Conservation (phyloP, 2,329 filamentous ascomycete species). For the Lasiodiplodia sp. region DNA sequence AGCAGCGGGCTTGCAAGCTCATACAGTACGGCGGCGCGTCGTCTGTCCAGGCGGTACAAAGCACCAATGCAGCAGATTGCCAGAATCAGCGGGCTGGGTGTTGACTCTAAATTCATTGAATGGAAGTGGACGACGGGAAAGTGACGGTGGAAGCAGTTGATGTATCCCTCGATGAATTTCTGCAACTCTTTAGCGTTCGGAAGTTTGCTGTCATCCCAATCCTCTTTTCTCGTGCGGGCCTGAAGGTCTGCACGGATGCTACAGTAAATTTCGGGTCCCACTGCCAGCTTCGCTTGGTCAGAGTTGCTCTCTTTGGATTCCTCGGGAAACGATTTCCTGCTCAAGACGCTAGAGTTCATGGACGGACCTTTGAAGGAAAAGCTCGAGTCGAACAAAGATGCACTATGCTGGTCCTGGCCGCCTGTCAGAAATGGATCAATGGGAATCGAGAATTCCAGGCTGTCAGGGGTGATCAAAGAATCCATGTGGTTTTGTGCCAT, state of each 20-base stretch:
- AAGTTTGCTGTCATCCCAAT: conserved; percentile 31
- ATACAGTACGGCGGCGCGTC: conserved; percentile 38
- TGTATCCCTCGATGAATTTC: conserved; percentile 41
- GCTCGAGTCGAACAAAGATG: background rate
- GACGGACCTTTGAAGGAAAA: background rate
- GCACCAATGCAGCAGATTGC: conserved; percentile 49
- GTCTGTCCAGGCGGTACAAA: conserved; percentile 43
- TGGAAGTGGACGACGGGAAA: conserved; percentile 45
- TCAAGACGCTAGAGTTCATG: background rate
- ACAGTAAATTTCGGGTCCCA: conserved; percentile 24
- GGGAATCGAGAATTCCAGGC: conserved; percentile 19
- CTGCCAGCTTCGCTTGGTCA: conserved; percentile 6
- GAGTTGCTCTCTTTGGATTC: background rate
- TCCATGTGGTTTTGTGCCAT: conserved; percentile 3
- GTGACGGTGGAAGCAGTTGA: conserved; percentile 45
- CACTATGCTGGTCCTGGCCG: conserved; percentile 4
- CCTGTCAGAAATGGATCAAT: conserved; percentile 24
- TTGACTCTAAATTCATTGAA: conserved; percentile 38
- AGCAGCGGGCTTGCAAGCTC: conserved; percentile 34
- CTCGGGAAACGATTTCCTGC: conserved; percentile 1
- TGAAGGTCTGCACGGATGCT: conserved; percentile 33
- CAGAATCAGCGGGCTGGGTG: conserved; percentile 42
- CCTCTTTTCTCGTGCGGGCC: conserved; percentile 27
- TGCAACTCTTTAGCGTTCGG: conserved; percentile 37
- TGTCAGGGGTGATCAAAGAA: conserved; percentile 16